phyloP scores from a whole-genome alignment of 352 stramenopile genomes.

The Globisporangium cederbergense region DNA sequence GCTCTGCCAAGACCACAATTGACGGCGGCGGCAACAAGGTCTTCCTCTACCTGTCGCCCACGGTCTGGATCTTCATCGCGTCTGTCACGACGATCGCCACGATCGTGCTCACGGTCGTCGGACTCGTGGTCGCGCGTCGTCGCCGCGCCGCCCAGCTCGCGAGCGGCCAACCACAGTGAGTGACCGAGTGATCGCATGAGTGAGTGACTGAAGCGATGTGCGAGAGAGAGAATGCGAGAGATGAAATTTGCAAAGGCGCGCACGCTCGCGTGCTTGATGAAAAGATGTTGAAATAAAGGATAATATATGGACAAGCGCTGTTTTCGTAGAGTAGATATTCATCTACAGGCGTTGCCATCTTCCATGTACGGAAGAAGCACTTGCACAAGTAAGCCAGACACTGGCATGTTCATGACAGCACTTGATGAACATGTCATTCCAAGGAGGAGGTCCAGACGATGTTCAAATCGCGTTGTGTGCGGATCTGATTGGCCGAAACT shows the following conservation, averaged over 20 bases:
- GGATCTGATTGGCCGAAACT: no score
- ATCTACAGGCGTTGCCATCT: background rate
- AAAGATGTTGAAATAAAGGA: conserved; percentile 13
- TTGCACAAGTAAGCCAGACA: background rate
- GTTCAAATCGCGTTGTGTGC: no score
- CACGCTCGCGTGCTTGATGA: background rate
- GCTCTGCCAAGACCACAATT: conserved; percentile 36
- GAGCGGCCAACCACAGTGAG: background rate
- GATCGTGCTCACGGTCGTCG: conserved; percentile 26
- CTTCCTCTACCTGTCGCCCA: conserved; percentile 33
- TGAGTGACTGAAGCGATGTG: background rate
- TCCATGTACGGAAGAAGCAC: background rate
- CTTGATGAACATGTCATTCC: no score
- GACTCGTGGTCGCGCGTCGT: conserved; percentile 25
- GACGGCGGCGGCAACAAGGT: conserved; percentile 42
- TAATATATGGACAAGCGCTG: conserved; percentile 11
- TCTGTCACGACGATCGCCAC: conserved; percentile 19
- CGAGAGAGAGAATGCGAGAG: background rate
- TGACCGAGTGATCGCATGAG: background rate
- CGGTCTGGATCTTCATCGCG: conserved; percentile 31
- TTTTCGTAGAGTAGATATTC: background rate
- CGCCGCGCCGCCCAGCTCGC: conserved; percentile 6
- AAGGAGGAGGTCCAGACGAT: no score
- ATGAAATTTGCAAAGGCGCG: background rate
- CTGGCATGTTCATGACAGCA: background rate